A percentile compares a stretch with the other conserved stretches of the same genome.
Conservation (phyloP, 148 eudicot genomes). For the Vaccinium darrowii region DNA sequence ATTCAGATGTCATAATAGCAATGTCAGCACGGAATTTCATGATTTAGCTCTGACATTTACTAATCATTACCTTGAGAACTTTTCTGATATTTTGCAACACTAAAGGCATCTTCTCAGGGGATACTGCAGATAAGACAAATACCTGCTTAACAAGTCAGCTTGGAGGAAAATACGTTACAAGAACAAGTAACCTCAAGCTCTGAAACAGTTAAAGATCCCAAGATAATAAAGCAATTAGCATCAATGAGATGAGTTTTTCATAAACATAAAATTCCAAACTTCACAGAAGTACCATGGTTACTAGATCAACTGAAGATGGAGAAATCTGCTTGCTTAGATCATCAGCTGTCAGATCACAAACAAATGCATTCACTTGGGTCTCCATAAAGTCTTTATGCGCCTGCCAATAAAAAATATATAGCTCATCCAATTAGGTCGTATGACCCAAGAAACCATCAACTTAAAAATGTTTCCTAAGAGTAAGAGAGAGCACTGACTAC, state of each 20-base stretch:
- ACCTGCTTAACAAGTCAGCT: constrained; percentile 90
- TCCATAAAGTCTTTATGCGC: constrained; percentile 72
- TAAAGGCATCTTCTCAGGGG: constrained; percentile 86
- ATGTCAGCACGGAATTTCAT: not conserved
- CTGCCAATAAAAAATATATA: constrained; percentile 36
- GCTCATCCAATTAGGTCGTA: constrained; percentile 3
- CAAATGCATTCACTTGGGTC: constrained; percentile 75
- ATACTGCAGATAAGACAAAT: constrained; percentile 98
- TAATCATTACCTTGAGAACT: constrained; percentile 64
- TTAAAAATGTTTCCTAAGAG: not conserved
- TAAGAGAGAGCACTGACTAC: not conserved
- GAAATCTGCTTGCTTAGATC: constrained; percentile 65
- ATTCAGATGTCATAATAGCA: constrained; percentile 12
- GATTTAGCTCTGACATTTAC: not conserved
- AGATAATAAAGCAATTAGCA: not conserved
- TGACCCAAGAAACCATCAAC: not conserved
- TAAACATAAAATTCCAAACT: not conserved
- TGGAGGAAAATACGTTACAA: constrained; percentile 10
- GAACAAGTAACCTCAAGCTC: constrained; percentile 7
- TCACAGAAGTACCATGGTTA: constrained; percentile 76
- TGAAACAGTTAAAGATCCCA: not conserved
- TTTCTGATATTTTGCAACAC: constrained; percentile 73
- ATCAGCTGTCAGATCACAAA: constrained; percentile 81
- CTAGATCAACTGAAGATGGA: constrained; percentile 88
- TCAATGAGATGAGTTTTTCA: not conserved